Conservation (phyloP, 2,329 filamentous ascomycete genomes). For the Pestalotiopsis sp. region DNA sequence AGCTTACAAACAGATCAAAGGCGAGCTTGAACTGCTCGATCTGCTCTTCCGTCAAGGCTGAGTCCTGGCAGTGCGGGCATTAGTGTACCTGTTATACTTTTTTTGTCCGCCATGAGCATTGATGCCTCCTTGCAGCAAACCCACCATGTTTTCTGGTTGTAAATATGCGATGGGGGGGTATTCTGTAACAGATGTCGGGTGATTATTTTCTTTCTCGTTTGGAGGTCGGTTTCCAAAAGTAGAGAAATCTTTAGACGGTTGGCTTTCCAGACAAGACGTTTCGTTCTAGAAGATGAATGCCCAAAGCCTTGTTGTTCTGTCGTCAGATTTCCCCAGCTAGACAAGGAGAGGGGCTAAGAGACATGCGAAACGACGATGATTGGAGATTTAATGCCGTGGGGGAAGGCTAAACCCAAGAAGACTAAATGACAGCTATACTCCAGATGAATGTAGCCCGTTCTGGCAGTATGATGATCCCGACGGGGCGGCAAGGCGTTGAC, state of each 20-base stretch:
- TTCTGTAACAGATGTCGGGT: not conserved
- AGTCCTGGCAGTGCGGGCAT: not conserved
- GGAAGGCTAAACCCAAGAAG: not conserved
- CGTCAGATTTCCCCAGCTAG: not conserved
- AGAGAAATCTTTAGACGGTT: not conserved
- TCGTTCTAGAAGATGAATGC: too few relatives aligned
- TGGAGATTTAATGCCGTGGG: not conserved
- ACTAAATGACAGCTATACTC: not conserved
- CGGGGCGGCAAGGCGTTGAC: not conserved
- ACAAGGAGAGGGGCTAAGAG: not conserved
- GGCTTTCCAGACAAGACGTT: not conserved
- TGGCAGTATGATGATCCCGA: not conserved
- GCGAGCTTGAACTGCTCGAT: slow-evolving; percentile 1
- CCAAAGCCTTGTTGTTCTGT: not conserved
- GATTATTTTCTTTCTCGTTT: not conserved
- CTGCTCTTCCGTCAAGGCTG: slow-evolving; percentile 2
- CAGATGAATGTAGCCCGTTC: not conserved
- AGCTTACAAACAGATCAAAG: slow-evolving; percentile 5
- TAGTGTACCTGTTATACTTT: not conserved
- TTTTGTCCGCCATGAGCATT: not conserved
- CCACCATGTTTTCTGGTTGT: not conserved
- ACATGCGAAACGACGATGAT: not conserved
- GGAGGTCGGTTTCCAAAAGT: too few relatives aligned
- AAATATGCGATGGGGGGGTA: not conserved
- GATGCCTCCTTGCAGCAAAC: not conserved